phyloP scores from a whole-genome alignment of 495 filamentous ascomycete species.

The Rostrohypoxylon terebratum region DNA sequence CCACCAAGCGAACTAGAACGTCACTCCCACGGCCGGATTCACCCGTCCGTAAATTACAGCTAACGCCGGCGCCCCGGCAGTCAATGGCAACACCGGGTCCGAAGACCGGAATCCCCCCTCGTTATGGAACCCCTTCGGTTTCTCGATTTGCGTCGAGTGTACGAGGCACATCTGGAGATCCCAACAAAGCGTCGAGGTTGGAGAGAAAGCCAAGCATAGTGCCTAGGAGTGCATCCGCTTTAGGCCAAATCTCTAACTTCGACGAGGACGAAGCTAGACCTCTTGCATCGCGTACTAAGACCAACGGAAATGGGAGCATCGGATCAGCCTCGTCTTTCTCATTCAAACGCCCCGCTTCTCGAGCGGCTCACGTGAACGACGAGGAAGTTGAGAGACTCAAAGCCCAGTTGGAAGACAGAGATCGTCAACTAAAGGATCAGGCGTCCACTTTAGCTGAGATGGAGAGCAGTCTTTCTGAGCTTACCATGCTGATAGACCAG shows the following conservation, averaged over 20 bases:
- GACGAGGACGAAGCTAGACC: slow-evolving; percentile 71
- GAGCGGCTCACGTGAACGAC: slow-evolving; percentile 60
- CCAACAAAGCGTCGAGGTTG: slow-evolving; percentile 62
- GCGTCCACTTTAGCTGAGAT: slow-evolving; percentile 83
- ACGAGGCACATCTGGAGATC: slow-evolving; percentile 67
- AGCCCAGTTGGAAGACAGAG: slow-evolving; percentile 81
- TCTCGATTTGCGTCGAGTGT: slow-evolving; percentile 74
- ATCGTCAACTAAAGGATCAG: slow-evolving; percentile 89
- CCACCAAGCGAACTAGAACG: slow-evolving; percentile 75
- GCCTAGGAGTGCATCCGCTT: slow-evolving; percentile 65
- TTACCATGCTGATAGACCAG: slow-evolving; percentile 74
- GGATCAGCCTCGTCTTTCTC: slow-evolving; percentile 62
- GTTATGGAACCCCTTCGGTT: slow-evolving; percentile 75
- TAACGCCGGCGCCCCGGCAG: slow-evolving; percentile 67
- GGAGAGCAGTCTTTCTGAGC: slow-evolving; percentile 79
- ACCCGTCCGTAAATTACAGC: slow-evolving; percentile 71
- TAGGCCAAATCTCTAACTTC: slow-evolving; percentile 57
- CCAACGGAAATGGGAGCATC: slow-evolving; percentile 63
- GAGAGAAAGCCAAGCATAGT: slow-evolving; percentile 64
- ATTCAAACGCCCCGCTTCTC: slow-evolving; percentile 62
- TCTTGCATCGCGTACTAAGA: slow-evolving; percentile 64
- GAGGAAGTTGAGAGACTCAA: slow-evolving; percentile 76
- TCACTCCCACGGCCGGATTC: slow-evolving; percentile 90
- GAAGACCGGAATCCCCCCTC: slow-evolving; percentile 52
- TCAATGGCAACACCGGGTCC: slow-evolving; percentile 64